Evolutionary conservation across 2,329 filamentous ascomycete genomes (phyloP), one percentile per base, ranked within the genome.

Genomic region (Bertia moriformis): DNA sequence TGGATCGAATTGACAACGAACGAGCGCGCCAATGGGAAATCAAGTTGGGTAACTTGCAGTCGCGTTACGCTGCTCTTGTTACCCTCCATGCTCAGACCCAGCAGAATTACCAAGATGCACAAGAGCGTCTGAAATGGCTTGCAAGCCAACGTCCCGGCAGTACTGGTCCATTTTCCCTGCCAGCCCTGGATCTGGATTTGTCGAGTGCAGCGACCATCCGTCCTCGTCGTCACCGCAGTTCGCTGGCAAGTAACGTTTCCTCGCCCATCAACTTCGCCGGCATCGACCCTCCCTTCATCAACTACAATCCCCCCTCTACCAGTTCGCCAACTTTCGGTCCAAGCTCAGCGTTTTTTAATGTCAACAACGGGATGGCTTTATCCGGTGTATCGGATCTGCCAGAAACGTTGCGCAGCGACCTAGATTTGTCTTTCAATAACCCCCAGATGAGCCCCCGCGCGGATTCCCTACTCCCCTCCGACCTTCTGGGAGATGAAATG

Each of bases 361-460:
- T 73, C 35, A 69, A 68, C 38, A 78, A 78, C 45, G 73, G 73
- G 42, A 77, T 75, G 69, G 67, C 70, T 3, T 49, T 74, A n/a
- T 57, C 63, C 4, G 50, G 55, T 41, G 55, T 61, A 15, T 49
- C 55, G 4, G 58, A 63, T 33, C 57, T 58, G 18, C 48, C 61
- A 13, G 41, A 39, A n/a, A 46, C 65, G 39, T 58, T 57, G 3
- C 63, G 67, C 19, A 61, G 65, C 14, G 73, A 78, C 19, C 55
- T 66, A 3, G 73, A 78, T 33, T 56, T 58, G 15, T 50, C 73
- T 41, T 69, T 69, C 24, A 67, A 65, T 29, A 73, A 71, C 19
- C 71, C 69, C 7, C 70, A 71, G 12, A 78, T 78, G 72, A 78
- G 72, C 48, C 75, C 75, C 2, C 67, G 70, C 15, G 74, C 73